Base-by-base conservation (phyloP, 1,139 yeast genomes). In the Geotrichum klebahnii region DNA sequence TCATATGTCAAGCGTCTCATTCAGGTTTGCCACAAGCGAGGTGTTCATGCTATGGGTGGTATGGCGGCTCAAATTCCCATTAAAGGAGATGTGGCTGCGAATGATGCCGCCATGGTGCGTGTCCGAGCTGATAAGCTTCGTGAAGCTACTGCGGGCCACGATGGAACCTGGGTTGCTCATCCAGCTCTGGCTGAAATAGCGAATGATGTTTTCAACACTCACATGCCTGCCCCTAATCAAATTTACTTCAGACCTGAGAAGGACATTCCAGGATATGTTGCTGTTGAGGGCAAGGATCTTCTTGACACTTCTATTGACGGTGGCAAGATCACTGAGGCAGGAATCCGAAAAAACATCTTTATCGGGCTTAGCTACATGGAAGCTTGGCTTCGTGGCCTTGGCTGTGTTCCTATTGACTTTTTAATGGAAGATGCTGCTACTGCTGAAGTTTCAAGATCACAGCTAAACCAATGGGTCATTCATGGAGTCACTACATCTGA, bases 381-480 rank as follows among this genome's bases (percentile, higher is more conserved):
- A 71, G 90, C 90, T 38, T 84, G 92, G 92, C 78, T 84, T 63
- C 77, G 88, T 61, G 84, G 86, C 53, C 70, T 80, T 58, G 92
- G 92, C 22, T 82, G 89, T 72, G 89, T 84, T 54, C 90, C 94
- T 60, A 83, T 84, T 69, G 82, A 84, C 74, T 81, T 77, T 67
- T 75, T 84, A 70, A 84, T 84, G 94, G 94, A 84, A 71, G 92
- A 84, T 63, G 92, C 92, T 50, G 92, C 92, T 45, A 84, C 92
- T 53, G 92, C 92, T 50, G 94, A 84, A 68, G 92, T 84, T 36
- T 83, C 90, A 29, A 80, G 94, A 67, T 79, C 87, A 35, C 89
- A 83, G 70, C 76, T 84, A 61, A 81, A 85, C 80, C 90, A 84
- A 68, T 84, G 92, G 92, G 88, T 84, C 55, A 81, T 81, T 58